Base-by-base conservation (phyloP, 176 grass and related monocot genomes). In the Luzula sylvatica region DNA sequence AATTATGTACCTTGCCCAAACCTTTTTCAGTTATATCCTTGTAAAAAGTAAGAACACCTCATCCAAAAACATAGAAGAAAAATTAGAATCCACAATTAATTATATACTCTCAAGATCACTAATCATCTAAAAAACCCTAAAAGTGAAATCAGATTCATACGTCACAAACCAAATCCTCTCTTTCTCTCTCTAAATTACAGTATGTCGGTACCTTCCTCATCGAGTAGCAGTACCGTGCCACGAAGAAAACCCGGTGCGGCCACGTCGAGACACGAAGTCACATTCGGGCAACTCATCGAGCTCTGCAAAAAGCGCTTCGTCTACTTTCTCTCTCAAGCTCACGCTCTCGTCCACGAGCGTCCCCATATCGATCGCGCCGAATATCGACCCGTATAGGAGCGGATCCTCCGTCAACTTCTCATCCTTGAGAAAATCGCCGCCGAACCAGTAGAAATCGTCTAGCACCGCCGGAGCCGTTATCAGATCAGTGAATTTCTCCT, bases 211-310 rank as follows among this genome's bases (percentile, higher is more conserved):
- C 5, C 20, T 30, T 15, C 30, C 15, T 43, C 24, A 64, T 20
- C 60, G 15, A 3, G 43, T 50, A 8, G 43, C 30, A 8, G 60
- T 64, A 50, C 60, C 60, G 3, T 42, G 47, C 25, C 44, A 9
- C 0, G 76, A 56, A 4, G 72, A 46, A 2, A 82, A 42, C 58
- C 72, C 71, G 40, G 66, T 41, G 42, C 70, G 67, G 15, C 47
- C 42, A n/a, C 77, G 74, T 11, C 81, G 81, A 43, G 87, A 86
- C 38, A 92, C 93, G 20, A 92, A 20, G 29, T 84, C 75, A 63
- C 78, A 98, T 65, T 98, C 92, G 6, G 93, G 93, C 55, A 98
- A 81, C 68, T 92, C 86, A 8, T 73, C 93, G 2, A 98, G 93
- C 42, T 76, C 93, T 0, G 93, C 93, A 29, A 98, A 98, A 5